Percentiles rank a stretch among this genome's conserved stretches.
Conservation (phyloP, 129 eudicot genomes). For the Escallonia herrerae region DNA sequence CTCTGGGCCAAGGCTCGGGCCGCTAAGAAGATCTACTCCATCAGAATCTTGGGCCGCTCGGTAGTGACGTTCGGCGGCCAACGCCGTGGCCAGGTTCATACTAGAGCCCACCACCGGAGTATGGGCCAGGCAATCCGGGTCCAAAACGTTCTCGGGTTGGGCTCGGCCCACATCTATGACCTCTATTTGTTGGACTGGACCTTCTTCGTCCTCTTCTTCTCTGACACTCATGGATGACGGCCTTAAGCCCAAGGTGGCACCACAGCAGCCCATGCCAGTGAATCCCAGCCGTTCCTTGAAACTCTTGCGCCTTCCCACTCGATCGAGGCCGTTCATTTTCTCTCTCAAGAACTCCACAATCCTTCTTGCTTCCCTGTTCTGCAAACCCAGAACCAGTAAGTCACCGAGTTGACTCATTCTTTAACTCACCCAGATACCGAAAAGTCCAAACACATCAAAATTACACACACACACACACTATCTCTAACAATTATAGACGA, state of each 20-base stretch:
- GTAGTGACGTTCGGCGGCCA: constrained; percentile 69
- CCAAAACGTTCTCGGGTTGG: constrained; percentile 17
- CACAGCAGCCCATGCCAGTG: constrained; percentile 50
- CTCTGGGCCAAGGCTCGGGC: background rate
- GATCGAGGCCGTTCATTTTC: constrained; percentile 52
- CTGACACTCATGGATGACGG: constrained; percentile 31
- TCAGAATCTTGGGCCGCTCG: constrained; percentile 32
- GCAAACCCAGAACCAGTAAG: constrained; percentile 43
- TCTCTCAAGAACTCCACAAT: constrained; percentile 28
- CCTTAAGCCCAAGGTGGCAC: constrained; percentile 55
- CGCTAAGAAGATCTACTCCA: background rate
- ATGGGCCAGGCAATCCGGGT: constrained; percentile 26
- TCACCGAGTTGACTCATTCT: constrained; percentile 32
- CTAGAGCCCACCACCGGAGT: constrained; percentile 33
- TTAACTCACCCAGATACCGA: background rate
- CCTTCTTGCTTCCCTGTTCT: constrained; percentile 30
- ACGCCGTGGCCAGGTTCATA: constrained; percentile 79
- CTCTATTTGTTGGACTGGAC: constrained; percentile 7
- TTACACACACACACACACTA: background rate
- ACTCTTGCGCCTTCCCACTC: constrained; percentile 32
- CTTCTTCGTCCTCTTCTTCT: constrained; percentile 23
- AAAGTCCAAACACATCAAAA: background rate
- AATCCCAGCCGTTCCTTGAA: constrained; percentile 65
- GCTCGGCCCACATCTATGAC: constrained; percentile 8
- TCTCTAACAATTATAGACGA: too few relatives aligned